Base-by-base conservation (phyloP, 257 asterid species). In the Mentha longifolia region DNA sequence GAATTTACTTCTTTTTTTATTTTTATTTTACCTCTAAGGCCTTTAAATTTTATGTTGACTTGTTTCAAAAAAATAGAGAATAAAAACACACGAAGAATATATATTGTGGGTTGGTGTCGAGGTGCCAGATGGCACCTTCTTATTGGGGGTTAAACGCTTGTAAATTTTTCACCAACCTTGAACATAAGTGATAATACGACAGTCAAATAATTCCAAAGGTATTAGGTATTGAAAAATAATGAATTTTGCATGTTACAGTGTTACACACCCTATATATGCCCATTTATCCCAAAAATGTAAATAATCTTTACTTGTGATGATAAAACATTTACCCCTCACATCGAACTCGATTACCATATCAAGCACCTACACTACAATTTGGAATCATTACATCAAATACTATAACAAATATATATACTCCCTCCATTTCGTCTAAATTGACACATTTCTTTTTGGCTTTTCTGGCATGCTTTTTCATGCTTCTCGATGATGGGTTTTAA, bases 181-280 rank as follows among this genome's bases (percentile, higher is more conserved):
- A 1, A 7, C 17, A 46, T 43, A 43, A 42, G 5, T 5, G 8
- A 35, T 35, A 35, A 43, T 43, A 11, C 43, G 14, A 74, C 6
- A 74, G 59, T 42, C 64, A 39, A 78, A 71, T 10, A 68, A 67
- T 35, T 68, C 56, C 59, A 39, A 55, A 62, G 16, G 54, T 35
- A 67, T 74, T 77, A 74, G 78, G 76, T 66, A 68, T 1, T 70
- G 20, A 49, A 35, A 67, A 77, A 52, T 33, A 57, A 50, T n/a
- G 22, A 64, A 35, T 61, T 4, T 13, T 4, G 28, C 19, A 17
- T 33, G 47, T 60, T 16, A 16, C 47, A 30, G n/a, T n/a, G n/a
- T n/a, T n/a, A 6, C 6, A n/a, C 9, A 55, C 61, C n/a, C 37
- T n/a, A 16, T 41, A 37, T 37, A 1, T 37, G 42, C 42, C 4